Percentiles rank a stretch among this genome's conserved stretches.
Evolutionary conservation across 495 filamentous ascomycete genomes (phyloP).

Genomic region (Saxophila tyrrhenica): DNA sequence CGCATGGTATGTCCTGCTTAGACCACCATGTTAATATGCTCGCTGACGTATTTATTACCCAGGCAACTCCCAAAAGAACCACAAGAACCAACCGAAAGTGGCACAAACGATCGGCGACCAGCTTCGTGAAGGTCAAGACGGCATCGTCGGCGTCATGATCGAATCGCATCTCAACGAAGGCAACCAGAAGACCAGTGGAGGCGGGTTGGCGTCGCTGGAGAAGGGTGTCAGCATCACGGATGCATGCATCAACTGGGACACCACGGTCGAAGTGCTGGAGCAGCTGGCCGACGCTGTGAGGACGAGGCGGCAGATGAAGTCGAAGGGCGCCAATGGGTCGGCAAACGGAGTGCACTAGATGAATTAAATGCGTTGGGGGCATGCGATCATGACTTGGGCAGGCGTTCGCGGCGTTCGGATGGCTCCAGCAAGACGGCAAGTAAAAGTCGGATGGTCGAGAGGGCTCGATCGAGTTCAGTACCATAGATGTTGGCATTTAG

Average conservation of each 20-base stretch:
- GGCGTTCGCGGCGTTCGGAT: not conserved
- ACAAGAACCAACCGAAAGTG: slow-evolving; percentile 86
- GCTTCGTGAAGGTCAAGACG: slow-evolving; percentile 73
- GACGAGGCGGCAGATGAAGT: slow-evolving; percentile 45
- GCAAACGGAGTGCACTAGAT: not conserved
- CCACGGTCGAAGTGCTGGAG: slow-evolving; percentile 74
- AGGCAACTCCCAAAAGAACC: slow-evolving; percentile 67
- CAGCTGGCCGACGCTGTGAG: slow-evolving; percentile 76
- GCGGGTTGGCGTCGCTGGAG: slow-evolving; percentile 57
- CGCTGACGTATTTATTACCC: not conserved
- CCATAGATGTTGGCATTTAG: not conserved
- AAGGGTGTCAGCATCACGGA: slow-evolving; percentile 96
- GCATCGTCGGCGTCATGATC: slow-evolving; percentile 94
- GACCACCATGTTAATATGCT: not conserved
- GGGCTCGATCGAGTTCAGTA: too few relatives aligned
- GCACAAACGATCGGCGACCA: slow-evolving; percentile 73
- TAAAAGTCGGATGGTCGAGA: too few relatives aligned
- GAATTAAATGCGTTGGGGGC: slow-evolving; percentile 10
- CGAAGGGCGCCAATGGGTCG: slow-evolving; percentile 18
- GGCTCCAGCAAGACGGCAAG: too few relatives aligned
- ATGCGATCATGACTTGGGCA: not conserved
- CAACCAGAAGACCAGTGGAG: slow-evolving; percentile 71
- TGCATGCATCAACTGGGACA: slow-evolving; percentile 92
- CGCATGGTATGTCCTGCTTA: slow-evolving; percentile 51
- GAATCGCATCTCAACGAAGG: slow-evolving; percentile 97